These are phyloP conservation scores for Colletotrichum melonis DNA, from an alignment of 2,329 filamentous ascomycete genomes.

Conservation along the genomic window DNA sequence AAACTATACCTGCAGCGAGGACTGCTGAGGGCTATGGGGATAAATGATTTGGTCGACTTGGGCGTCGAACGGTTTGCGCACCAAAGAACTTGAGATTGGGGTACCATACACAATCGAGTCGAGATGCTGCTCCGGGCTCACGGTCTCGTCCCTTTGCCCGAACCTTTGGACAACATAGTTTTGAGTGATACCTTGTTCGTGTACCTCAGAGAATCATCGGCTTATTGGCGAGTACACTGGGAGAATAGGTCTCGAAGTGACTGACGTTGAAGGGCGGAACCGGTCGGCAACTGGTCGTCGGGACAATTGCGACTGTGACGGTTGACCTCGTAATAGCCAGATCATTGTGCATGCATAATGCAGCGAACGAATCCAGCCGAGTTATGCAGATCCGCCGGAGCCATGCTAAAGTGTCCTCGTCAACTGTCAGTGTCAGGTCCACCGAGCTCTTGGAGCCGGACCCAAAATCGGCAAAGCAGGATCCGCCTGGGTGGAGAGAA, in stretches of 20 bases:
- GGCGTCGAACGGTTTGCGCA: too few relatives aligned
- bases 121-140: background rate
- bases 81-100: background rate
- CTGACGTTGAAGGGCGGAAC: background rate
- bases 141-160: background rate
- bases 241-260: background rate
- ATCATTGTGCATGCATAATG: constrained; percentile 19
- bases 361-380: background rate
- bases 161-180: constrained; percentile 1
- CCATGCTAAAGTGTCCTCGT: background rate
- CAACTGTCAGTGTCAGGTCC: constrained; percentile 14
- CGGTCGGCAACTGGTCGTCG: background rate
- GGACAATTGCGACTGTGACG: background rate
- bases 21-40: background rate
- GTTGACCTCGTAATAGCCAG: background rate
- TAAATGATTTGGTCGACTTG: background rate
- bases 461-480: constrained; percentile 23
- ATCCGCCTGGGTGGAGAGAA: constrained; percentile 23
- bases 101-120: background rate
- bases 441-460: constrained; percentile 27
- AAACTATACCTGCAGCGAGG: background rate
- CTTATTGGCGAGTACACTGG: background rate
- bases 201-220: background rate
- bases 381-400: constrained; percentile 1
- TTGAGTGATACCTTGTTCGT: background rate